phyloP scores from a whole-genome alignment of 2,329 filamentous ascomycete genomes.

The Penicillium sp. region DNA sequence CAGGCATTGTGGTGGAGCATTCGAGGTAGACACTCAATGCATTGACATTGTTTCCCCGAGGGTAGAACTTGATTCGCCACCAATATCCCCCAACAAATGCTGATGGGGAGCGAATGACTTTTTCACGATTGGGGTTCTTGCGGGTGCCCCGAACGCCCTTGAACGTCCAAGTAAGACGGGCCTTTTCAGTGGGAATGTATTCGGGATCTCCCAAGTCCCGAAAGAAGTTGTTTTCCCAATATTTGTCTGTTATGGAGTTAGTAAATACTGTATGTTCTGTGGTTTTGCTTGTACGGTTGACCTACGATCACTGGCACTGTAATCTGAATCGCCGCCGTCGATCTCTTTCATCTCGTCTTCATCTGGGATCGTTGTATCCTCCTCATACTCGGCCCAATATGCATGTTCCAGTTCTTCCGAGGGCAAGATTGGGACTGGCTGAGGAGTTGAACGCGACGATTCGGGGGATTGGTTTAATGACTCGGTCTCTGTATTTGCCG shows the following conservation, averaged over 20 bases:
- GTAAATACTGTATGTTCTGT: not conserved
- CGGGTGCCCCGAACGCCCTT: conserved; percentile 60
- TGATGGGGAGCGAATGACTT: conserved; percentile 58
- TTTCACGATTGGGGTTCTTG: conserved; percentile 58
- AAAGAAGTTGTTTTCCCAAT: conserved; percentile 61
- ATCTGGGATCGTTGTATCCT: conserved; percentile 57
- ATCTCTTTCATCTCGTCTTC: conserved; percentile 61
- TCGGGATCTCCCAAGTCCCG: conserved; percentile 59
- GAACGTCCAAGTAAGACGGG: conserved; percentile 60
- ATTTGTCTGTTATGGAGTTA: conserved; percentile 42
- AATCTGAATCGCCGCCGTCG: conserved; percentile 49
- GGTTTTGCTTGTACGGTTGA: not conserved
- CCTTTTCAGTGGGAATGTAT: conserved; percentile 53
- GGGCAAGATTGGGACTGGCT: conserved; percentile 14
- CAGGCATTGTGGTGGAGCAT: conserved; percentile 54
- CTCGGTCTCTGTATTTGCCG: conserved; percentile 6
- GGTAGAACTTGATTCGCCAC: conserved; percentile 67
- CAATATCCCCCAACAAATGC: conserved; percentile 60
- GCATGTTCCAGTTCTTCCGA: conserved; percentile 36
- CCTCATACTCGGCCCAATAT: conserved; percentile 56
- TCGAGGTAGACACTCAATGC: conserved; percentile 63
- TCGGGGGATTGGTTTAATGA: conserved; percentile 4
- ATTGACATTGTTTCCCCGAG: conserved; percentile 59
- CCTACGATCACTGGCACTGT: conserved; percentile 57
- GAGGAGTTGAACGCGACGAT: conserved; percentile 18